A percentile compares a stretch with the other conserved stretches of the same genome.
These are phyloP conservation scores for Suillus spraguei DNA, from an alignment of 768 basidiomycete species.

Conservation along the genomic window DNA sequence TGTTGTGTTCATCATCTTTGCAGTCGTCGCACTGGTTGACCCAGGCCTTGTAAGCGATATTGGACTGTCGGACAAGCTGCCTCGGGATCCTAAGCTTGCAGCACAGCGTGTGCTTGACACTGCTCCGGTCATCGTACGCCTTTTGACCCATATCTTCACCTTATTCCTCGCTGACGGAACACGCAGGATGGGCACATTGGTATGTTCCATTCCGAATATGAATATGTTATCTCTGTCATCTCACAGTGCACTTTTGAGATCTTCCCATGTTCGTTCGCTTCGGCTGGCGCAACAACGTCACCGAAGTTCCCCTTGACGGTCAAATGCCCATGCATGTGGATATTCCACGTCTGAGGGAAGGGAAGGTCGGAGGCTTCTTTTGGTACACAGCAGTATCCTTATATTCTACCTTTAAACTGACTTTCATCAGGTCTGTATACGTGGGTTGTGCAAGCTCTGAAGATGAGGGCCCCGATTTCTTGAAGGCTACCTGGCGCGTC, in stretches of 20 bases:
- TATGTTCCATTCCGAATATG: conserved; percentile 28
- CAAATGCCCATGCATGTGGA: conserved; percentile 75
- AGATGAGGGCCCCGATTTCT: conserved; percentile 55
- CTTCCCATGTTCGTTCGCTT: conserved; percentile 68
- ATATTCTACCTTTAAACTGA: neutral
- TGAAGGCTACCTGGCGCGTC: conserved; percentile 55
- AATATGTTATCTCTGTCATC: neutral
- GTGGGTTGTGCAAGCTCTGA: conserved; percentile 55
- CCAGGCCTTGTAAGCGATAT: conserved; percentile 36
- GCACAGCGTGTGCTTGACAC: conserved; percentile 57
- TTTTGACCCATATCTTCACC: neutral
- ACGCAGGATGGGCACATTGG: conserved; percentile 72
- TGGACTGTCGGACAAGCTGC: conserved; percentile 50
- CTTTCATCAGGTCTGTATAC: conserved; percentile 59
- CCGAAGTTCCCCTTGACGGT: conserved; percentile 66
- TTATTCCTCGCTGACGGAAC: conserved; percentile 4
- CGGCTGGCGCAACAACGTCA: conserved; percentile 72
- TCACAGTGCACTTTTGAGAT: conserved; percentile 45
- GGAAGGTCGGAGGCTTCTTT: conserved; percentile 91
- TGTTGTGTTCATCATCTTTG: conserved; percentile 43
- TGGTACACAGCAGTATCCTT: conserved; percentile 53
- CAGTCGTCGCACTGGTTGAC: conserved; percentile 51
- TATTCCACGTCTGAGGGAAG: conserved; percentile 79
- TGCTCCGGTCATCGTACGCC: conserved; percentile 71
- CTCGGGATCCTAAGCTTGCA: conserved; percentile 60